phyloP scores from a whole-genome alignment of 495 filamentous ascomycete species.

The Thozetella sp. region DNA sequence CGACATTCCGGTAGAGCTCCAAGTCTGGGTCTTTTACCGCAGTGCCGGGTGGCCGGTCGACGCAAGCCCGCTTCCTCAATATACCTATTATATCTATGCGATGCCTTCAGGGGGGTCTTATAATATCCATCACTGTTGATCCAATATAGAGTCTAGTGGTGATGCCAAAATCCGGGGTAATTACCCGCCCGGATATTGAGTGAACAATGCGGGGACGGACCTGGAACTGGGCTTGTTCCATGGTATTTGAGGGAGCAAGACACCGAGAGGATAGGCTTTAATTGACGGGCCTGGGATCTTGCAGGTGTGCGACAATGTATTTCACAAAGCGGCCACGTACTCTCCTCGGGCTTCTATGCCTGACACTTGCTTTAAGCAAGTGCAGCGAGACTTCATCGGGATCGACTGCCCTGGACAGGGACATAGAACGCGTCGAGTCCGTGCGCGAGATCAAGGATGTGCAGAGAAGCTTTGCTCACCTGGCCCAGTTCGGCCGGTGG shows the following conservation, averaged over 20 bases:
- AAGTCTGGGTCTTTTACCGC: no score
- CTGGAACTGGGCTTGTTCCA: no score
- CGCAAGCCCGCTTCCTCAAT: not conserved
- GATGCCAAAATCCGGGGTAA: not conserved
- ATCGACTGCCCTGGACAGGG: not conserved
- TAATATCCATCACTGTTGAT: not conserved
- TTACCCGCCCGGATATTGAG: not conserved
- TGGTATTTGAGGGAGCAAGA: no score
- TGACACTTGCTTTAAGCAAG: not conserved
- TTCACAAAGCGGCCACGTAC: no score
- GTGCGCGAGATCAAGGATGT: constrained; percentile 6
- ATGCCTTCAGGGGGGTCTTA: not conserved
- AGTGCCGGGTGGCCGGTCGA: no score
- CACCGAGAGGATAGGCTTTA: no score
- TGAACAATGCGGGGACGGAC: not conserved
- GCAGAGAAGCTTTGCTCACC: constrained; percentile 2
- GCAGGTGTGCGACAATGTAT: no score
- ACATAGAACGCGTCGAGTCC: constrained; percentile 3
- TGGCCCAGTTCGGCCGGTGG: constrained; percentile 4
- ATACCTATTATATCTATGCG: no score
- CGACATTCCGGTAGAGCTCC: no score
- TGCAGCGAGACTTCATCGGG: not conserved
- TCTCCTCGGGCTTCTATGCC: not conserved
- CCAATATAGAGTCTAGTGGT: not conserved
- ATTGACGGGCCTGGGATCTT: no score